These are phyloP conservation scores for Graphilbum sp. DNA, from an alignment of 2,329 filamentous ascomycete species.

Conservation along the genomic window DNA sequence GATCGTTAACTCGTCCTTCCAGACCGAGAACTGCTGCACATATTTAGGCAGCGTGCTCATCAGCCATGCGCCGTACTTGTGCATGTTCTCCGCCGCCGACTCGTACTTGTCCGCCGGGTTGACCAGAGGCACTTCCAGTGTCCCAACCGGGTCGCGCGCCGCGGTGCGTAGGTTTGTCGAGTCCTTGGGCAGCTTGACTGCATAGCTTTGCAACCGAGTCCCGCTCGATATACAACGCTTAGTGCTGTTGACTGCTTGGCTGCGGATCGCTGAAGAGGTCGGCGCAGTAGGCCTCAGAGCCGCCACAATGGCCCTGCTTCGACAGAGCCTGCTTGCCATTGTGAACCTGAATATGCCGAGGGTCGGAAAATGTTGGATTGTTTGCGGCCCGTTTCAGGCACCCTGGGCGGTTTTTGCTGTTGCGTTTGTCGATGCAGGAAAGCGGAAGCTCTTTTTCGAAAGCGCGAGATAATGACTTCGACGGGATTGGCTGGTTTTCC, in stretches of 20 bases:
- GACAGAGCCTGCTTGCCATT: slow-evolving; percentile 45
- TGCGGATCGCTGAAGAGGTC: not conserved
- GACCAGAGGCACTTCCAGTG: slow-evolving; percentile 62
- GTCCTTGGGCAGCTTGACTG: slow-evolving; percentile 43
- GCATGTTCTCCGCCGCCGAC: slow-evolving; percentile 71
- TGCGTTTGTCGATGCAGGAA: slow-evolving; percentile 1
- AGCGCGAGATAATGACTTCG: slow-evolving; percentile 7
- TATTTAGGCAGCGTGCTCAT: slow-evolving; percentile 96
- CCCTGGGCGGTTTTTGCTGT: not conserved
- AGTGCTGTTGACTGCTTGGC: slow-evolving; percentile 16
- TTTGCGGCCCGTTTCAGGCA: not conserved
- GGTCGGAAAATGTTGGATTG: not conserved
- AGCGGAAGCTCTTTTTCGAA: slow-evolving; percentile 4
- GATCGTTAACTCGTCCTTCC: slow-evolving; percentile 96
- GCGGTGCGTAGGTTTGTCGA: slow-evolving; percentile 52
- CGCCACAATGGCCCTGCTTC: slow-evolving; percentile 38
- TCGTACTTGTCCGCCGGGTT: slow-evolving; percentile 90
- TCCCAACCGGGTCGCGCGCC: slow-evolving; percentile 37
- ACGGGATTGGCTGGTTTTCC: slow-evolving; percentile 6
- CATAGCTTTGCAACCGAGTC: slow-evolving; percentile 22
- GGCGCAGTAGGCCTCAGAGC: slow-evolving; percentile 30
- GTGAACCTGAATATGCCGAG: slow-evolving; percentile 21
- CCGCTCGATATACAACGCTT: slow-evolving; percentile 35
- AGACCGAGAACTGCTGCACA: slow-evolving; percentile 97
- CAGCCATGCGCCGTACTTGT: slow-evolving; percentile 91